phyloP scores from a whole-genome alignment of 129 eudicot genomes.

The Ambrosia artemisiifolia region DNA sequence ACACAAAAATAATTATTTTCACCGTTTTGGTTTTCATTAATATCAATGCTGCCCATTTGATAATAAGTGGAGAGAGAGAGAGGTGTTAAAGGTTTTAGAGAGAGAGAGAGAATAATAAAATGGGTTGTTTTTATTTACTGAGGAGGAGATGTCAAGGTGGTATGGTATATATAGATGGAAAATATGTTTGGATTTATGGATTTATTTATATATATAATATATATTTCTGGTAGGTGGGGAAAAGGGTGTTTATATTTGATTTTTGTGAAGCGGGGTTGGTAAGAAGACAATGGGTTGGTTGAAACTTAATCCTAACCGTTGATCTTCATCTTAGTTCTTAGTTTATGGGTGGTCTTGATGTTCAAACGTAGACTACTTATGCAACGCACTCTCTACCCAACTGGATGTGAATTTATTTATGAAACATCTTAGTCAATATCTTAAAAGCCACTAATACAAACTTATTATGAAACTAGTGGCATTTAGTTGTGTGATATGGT shows the following conservation, averaged over 20 bases:
- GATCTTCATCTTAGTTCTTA: neutral
- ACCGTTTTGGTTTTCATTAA: neutral
- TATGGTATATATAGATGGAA: conserved; percentile 33
- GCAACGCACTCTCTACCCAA: conserved; percentile 29
- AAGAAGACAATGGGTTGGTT: conserved; percentile 32
- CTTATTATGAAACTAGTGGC: no score
- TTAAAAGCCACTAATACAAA: no score
- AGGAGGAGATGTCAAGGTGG: conserved; percentile 19
- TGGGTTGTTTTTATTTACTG: neutral
- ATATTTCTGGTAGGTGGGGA: conserved; percentile 33
- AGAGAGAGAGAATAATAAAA: neutral
- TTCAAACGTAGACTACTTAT: conserved; percentile 22
- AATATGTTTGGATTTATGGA: neutral
- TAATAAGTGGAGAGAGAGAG: neutral
- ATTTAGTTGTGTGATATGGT: no score
- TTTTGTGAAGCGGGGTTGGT: conserved; percentile 30
- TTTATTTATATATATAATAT: neutral
- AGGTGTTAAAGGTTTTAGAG: neutral
- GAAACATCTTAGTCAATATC: no score
- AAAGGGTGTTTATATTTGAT: conserved; percentile 21
- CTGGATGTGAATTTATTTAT: neutral
- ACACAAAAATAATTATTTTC: conserved; percentile 5
- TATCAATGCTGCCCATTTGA: conserved; percentile 17
- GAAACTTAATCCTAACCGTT: conserved; percentile 19
- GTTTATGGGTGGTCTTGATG: conserved; percentile 13